Evolutionary conservation across 768 basidiomycete genomes (phyloP).

Genomic region (Mycena indigotica): DNA sequence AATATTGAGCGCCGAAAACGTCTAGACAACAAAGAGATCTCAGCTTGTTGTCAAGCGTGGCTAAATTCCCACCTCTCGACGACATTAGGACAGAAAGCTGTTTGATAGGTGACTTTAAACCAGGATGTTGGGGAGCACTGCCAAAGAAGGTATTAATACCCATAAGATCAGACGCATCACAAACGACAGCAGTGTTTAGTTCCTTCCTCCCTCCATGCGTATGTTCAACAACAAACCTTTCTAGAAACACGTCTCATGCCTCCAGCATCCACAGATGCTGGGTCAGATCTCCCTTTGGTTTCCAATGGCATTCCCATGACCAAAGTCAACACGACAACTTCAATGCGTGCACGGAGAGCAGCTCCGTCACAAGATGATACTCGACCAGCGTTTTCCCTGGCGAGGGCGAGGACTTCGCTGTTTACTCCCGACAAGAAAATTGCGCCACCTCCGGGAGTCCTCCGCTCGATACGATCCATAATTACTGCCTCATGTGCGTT

Average conservation of each 20-base stretch:
- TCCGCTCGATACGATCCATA: conserved; percentile 55
- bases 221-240: conserved; percentile 1
- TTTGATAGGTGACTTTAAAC: too few species aligned
- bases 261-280: conserved; percentile 3
- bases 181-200: too few species aligned
- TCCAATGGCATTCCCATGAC: conserved; percentile 14
- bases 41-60: too few species aligned
- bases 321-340: not conserved
- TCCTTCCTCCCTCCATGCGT: conserved; percentile 15
- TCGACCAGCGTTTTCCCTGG: conserved; percentile 18
- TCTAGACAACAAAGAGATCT: too few species aligned
- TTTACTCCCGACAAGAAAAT: conserved; percentile 42
- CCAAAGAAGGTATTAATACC: too few species aligned
- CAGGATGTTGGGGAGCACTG: too few species aligned
- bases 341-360: not conserved
- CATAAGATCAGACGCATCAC: too few species aligned
- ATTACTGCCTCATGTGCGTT: conserved; percentile 58
- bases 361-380: not conserved
- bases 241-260: conserved; percentile 3
- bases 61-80: too few species aligned
- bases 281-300: conserved; percentile 16
- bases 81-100: too few species aligned
- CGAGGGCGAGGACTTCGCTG: conserved; percentile 31
- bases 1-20: too few species aligned
- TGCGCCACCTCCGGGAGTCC: conserved; percentile 46